These are phyloP conservation scores for Biscogniauxia sp. DNA, from an alignment of 2,329 filamentous ascomycete species.

Conservation along the genomic window DNA sequence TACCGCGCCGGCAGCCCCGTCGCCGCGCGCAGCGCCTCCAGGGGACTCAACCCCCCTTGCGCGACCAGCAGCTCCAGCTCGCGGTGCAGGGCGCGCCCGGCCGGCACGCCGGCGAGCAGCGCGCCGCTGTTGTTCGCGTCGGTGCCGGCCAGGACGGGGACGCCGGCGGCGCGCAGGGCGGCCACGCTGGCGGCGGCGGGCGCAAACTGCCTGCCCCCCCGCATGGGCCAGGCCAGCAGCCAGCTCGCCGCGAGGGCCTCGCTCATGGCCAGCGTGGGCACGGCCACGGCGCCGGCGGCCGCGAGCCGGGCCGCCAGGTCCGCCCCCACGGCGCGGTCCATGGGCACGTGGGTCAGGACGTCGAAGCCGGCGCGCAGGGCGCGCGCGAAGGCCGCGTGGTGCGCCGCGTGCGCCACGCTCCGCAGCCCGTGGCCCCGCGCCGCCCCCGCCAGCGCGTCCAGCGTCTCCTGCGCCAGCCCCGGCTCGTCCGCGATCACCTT, in stretches of 20 bases:
- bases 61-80: conserved; percentile 29
- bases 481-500: conserved; percentile 28
- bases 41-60: conserved; percentile 22
- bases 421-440: conserved; percentile 22
- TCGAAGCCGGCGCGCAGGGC: too few relatives aligned
- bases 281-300: too few relatives aligned
- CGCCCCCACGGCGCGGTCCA: too few relatives aligned
- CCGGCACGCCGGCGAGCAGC: conserved; percentile 7
- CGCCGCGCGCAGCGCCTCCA: conserved; percentile 24
- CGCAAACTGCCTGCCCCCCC: too few relatives aligned
- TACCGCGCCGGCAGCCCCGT: conserved; percentile 20
- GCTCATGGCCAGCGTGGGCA: too few relatives aligned
- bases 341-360: too few relatives aligned
- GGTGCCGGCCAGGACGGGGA: conserved; percentile 32
- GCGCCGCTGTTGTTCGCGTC: conserved; percentile 22
- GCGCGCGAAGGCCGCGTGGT: conserved; percentile 24
- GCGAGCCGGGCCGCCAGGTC: too few relatives aligned
- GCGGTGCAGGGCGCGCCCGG: conserved; percentile 22
- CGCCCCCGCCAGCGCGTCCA: conserved; percentile 24
- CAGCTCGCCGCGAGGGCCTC: too few relatives aligned
- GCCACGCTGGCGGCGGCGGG: conserved; percentile 25
- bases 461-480: conserved; percentile 21
- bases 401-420: conserved; percentile 28
- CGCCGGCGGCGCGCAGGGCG: conserved; percentile 26
- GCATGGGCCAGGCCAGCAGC: too few relatives aligned